Percentiles rank a stretch among this genome's conserved stretches.
These are phyloP conservation scores for Ophiobolus disseminans DNA, from an alignment of 2,329 filamentous ascomycete species.

Conservation along the genomic window DNA sequence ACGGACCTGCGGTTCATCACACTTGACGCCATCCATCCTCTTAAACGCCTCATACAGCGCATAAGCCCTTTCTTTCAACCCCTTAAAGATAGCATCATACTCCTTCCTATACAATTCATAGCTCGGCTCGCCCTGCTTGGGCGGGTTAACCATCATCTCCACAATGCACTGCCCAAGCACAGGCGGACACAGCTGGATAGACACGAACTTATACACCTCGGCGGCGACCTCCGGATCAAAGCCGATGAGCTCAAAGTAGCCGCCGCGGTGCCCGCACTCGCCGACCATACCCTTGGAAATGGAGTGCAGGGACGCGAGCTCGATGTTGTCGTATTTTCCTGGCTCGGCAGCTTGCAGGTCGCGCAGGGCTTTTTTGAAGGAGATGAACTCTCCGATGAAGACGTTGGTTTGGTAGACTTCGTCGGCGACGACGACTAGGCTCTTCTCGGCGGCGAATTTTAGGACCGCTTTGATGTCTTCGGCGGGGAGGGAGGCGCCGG, in stretches of 20 bases:
- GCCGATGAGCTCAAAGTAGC: slow-evolving; percentile 94
- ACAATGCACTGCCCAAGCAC: slow-evolving; percentile 96
- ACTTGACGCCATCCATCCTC: slow-evolving; percentile 95
- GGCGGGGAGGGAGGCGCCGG: slow-evolving; percentile 81
- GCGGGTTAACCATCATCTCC: slow-evolving; percentile 98
- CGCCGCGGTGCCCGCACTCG: slow-evolving; percentile 96
- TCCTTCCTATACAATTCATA: slow-evolving; percentile 84
- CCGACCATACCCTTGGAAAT: slow-evolving; percentile 98
- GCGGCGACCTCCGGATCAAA: slow-evolving; percentile 86
- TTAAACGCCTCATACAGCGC: slow-evolving; percentile 90
- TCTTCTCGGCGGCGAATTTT: slow-evolving; percentile 82
- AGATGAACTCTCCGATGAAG: slow-evolving; percentile 91
- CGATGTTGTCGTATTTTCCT: slow-evolving; percentile 81
- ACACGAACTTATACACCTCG: slow-evolving; percentile 98
- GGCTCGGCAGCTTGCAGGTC: slow-evolving; percentile 73
- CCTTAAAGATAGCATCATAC: slow-evolving; percentile 81
- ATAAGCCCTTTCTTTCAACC: slow-evolving; percentile 78
- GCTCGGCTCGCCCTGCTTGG: slow-evolving; percentile 80
- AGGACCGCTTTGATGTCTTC: slow-evolving; percentile 85
- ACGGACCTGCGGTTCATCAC: slow-evolving; percentile 75
- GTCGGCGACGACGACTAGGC: slow-evolving; percentile 89
- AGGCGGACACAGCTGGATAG: slow-evolving; percentile 93
- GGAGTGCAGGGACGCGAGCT: slow-evolving; percentile 91
- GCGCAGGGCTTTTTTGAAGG: slow-evolving; percentile 89
- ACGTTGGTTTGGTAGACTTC: slow-evolving; percentile 99